A percentile compares a stretch with the other conserved stretches of the same genome.
These are phyloP conservation scores for Auriscalpium orientale DNA, from an alignment of 768 basidiomycete species.

Conservation along the genomic window DNA sequence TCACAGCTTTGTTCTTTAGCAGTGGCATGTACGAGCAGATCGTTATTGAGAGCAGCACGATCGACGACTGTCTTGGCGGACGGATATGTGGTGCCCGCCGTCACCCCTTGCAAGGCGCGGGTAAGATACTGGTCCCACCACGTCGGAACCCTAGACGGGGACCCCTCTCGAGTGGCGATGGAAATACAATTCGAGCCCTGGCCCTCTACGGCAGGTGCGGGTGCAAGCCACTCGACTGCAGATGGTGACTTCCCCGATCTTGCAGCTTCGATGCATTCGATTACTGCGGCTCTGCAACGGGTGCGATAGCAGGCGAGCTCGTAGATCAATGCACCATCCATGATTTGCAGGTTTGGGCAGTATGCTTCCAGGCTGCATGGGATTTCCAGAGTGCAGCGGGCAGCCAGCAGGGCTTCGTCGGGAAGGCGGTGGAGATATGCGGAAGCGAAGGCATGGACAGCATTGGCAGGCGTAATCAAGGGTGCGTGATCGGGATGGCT, in stretches of 20 bases:
- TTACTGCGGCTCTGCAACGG: neutral
- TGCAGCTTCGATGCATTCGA: neutral
- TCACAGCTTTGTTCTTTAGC: neutral
- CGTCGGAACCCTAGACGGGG: neutral
- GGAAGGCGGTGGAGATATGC: neutral
- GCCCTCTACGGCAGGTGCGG: neutral
- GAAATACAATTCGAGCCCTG: neutral
- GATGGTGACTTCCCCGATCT: neutral
- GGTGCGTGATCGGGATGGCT: neutral
- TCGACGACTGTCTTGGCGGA: neutral
- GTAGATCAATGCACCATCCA: neutral
- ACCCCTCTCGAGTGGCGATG: neutral
- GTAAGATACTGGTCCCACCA: neutral
- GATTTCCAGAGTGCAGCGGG: neutral
- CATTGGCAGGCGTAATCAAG: neutral
- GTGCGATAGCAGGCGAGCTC: neutral
- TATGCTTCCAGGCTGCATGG: neutral
- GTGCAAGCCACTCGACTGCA: no score
- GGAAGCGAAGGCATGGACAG: neutral
- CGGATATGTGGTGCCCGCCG: neutral
- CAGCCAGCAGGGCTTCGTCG: neutral
- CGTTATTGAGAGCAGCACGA: neutral
- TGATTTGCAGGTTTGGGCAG: neutral
- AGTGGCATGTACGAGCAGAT: neutral
- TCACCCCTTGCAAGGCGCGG: neutral